Percentiles rank a stretch among this genome's conserved stretches.
Evolutionary conservation across 768 basidiomycete species (phyloP).

Genomic region (Lentinula guzmanii): DNA sequence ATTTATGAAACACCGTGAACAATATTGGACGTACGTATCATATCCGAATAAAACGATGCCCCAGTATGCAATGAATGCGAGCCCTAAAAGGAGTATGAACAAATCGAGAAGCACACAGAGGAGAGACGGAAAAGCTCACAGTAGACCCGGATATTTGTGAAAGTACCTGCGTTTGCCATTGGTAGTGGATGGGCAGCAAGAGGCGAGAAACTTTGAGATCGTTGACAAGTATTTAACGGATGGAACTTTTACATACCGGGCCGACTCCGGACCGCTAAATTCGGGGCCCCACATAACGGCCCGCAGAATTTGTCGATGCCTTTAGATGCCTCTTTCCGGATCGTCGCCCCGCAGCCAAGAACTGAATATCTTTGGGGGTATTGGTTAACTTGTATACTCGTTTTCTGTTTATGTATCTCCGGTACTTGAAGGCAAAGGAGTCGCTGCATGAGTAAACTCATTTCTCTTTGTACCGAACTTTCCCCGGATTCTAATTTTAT

Average conservation of each 20-base stretch:
- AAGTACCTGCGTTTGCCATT: slow-evolving; percentile 8
- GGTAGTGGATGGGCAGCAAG: not conserved
- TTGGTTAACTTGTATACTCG: no score
- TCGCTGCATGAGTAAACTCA: not conserved
- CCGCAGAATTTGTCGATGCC: not conserved
- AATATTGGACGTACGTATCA: slow-evolving; percentile 31
- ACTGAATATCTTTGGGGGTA: no score
- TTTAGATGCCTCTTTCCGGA: not conserved
- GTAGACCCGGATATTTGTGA: slow-evolving; percentile 40
- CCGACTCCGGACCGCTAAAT: not conserved
- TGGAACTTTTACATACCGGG: not conserved
- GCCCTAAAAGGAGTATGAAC: slow-evolving; percentile 23
- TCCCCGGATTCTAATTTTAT: not conserved
- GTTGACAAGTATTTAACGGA: not conserved
- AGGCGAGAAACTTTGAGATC: not conserved
- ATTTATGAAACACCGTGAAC: not conserved
- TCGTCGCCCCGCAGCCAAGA: not conserved
- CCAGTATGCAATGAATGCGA: slow-evolving; percentile 49
- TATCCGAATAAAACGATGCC: slow-evolving; percentile 56
- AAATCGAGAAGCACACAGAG: not conserved
- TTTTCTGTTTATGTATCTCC: not conserved
- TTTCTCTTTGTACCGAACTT: not conserved
- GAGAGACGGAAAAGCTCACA: slow-evolving; percentile 21
- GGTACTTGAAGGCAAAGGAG: not conserved
- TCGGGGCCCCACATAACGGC: not conserved